Evolutionary conservation across 2,329 filamentous ascomycete species (phyloP), one percentile per base, ranked within the genome.

Genomic region (Tolypocladium cylindrosporum): DNA sequence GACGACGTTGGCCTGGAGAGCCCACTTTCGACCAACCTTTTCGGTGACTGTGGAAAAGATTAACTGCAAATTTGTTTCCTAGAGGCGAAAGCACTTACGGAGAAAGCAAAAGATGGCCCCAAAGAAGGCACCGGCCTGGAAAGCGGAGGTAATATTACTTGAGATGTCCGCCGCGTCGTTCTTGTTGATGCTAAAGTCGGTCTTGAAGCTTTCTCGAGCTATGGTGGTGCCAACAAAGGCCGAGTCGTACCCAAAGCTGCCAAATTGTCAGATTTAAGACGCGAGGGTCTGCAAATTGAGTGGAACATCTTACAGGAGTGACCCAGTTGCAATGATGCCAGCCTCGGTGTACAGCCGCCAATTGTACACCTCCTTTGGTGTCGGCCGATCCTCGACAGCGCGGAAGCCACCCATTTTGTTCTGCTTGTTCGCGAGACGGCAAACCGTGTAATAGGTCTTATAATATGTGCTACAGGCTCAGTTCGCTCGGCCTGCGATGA

Each of bases 181-280:
- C 2, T 62, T 62, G 27, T 61, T 61, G 50, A 75, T 72, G 51
- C 59, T 57, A 45, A 72, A 75, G 59, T 78, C 78, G 14, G 66
- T 62, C 61, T 75, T 72, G 69, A 83, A 82, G 59, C 73, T 75
- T 21, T 71, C 61, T 34, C 76, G 77, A 3, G 77, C 73, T 57
- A 82, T 81, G 0, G 79, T 82, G 0, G 78, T 80, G 4, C 80
- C 80, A 27, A 82, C 75, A 66, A 82, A 82, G 16, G 79, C 77
- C 3, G 74, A 76, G 61, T 82, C 79, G 62, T 82, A 81, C 16
- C 79, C 78, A 60, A 80, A 80, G 5, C 76, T 77, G 31, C 41
- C 14, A n/a, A n/a, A 1, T 34, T 13, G 24, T 58, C 19, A 59
- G 56, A 58, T 39, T 34, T 19, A 55, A 56, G 37, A 19, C 11